Evolutionary conservation across 805 yeast species (phyloP).

Genomic region (Millerozyma acaciae): DNA sequence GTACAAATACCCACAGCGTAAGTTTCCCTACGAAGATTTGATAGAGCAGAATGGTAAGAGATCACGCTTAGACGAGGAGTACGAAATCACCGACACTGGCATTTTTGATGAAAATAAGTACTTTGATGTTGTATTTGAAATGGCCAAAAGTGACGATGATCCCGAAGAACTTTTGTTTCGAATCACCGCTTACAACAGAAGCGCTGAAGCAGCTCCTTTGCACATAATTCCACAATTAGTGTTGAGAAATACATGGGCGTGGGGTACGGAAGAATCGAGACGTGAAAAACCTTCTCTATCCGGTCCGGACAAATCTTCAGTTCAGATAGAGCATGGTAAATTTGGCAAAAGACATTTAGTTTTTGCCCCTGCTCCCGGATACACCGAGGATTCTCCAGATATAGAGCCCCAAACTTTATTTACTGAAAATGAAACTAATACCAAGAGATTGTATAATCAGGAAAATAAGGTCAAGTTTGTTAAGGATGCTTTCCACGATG

Average conservation of each 20-base stretch:
- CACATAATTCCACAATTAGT: slow-evolving; percentile 82
- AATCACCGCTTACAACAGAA: slow-evolving; percentile 82
- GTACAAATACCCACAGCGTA: slow-evolving; percentile 86
- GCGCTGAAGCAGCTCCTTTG: slow-evolving; percentile 80
- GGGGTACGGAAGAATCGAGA: slow-evolving; percentile 61
- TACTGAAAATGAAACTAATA: slow-evolving; percentile 88
- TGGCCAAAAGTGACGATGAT: slow-evolving; percentile 80
- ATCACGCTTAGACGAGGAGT: slow-evolving; percentile 67
- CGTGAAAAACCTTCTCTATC: slow-evolving; percentile 47
- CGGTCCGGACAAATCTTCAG: slow-evolving; percentile 38
- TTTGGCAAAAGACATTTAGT: slow-evolving; percentile 62
- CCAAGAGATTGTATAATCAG: slow-evolving; percentile 59
- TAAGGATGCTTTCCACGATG: slow-evolving; percentile 91
- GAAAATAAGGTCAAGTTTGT: slow-evolving; percentile 55
- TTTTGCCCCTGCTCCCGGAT: slow-evolving; percentile 84
- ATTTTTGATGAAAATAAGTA: slow-evolving; percentile 69
- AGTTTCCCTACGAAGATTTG: slow-evolving; percentile 77
- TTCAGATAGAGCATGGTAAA: slow-evolving; percentile 62
- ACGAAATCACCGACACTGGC: slow-evolving; percentile 79
- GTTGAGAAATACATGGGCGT: slow-evolving; percentile 90
- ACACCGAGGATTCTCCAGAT: slow-evolving; percentile 53
- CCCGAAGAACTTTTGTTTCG: slow-evolving; percentile 79
- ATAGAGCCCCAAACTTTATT: slow-evolving; percentile 74
- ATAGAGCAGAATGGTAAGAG: slow-evolving; percentile 64
- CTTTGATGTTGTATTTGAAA: slow-evolving; percentile 84